These are phyloP conservation scores for Amanita pseudoporphyria DNA, from an alignment of 768 basidiomycete species.

Conservation along the genomic window DNA sequence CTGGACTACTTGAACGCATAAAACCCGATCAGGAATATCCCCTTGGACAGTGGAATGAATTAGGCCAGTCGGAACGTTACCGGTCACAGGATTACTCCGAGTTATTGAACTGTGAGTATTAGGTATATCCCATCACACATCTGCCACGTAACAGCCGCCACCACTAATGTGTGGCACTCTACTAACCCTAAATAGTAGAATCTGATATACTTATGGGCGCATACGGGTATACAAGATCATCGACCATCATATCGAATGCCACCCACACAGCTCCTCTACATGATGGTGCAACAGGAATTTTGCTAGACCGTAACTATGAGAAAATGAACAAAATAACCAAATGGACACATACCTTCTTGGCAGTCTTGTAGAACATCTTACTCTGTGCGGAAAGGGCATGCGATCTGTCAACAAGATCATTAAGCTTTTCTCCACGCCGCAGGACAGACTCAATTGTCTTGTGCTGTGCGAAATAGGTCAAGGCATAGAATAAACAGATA, in stretches of 20 bases:
- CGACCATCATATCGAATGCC: neutral
- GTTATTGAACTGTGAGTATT: too few species aligned
- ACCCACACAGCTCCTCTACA: slow-evolving; percentile 34
- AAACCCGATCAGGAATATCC: neutral
- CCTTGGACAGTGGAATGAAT: neutral
- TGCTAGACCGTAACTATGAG: slow-evolving; percentile 43
- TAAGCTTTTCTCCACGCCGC: slow-evolving; percentile 92
- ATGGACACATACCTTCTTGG: slow-evolving; percentile 74
- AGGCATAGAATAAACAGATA: neutral
- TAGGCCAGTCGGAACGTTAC: neutral
- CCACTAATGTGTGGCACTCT: neutral
- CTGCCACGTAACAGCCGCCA: too few species aligned
- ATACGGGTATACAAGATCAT: slow-evolving; percentile 1
- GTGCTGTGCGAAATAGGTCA: slow-evolving; percentile 48
- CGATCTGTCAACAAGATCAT: slow-evolving; percentile 91
- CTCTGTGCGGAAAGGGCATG: slow-evolving; percentile 80
- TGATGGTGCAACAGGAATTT: slow-evolving; percentile 91
- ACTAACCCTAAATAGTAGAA: neutral
- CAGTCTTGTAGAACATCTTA: slow-evolving; percentile 99
- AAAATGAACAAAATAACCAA: neutral
- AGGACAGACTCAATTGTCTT: slow-evolving; percentile 98
- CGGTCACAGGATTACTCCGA: slow-evolving; percentile 5
- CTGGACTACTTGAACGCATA: neutral
- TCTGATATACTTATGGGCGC: neutral
- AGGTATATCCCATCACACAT: too few species aligned